Conservation (phyloP, 352 stramenopile species). For the Saprolegnia parasitica region DNA sequence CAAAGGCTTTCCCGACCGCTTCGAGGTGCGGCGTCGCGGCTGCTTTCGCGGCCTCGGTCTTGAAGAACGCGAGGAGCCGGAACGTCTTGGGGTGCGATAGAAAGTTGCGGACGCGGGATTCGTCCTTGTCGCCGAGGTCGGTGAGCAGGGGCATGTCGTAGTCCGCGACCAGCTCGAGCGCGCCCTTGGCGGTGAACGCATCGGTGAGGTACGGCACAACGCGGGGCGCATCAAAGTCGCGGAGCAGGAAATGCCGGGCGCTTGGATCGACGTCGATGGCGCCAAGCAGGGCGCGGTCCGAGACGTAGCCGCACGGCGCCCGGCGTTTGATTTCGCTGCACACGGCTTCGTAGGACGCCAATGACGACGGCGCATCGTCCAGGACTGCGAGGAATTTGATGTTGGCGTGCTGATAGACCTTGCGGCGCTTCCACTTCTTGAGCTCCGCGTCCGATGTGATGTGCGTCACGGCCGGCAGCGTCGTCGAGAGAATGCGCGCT, state of each 20-base stretch:
- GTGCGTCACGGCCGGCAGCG: slow-evolving; percentile 17
- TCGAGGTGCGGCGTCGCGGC: slow-evolving; percentile 18
- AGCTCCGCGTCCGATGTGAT: slow-evolving; percentile 1
- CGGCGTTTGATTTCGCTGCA: slow-evolving; percentile 5
- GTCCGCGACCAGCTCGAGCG: slow-evolving; percentile 3
- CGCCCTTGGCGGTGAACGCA: background rate
- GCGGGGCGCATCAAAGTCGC: slow-evolving; percentile 20
- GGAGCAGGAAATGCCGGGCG: slow-evolving; percentile 1
- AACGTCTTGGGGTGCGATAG: slow-evolving; percentile 19
- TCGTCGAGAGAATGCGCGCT: slow-evolving; percentile 21
- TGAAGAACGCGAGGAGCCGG: slow-evolving; percentile 25
- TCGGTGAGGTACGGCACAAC: background rate
- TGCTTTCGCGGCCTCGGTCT: slow-evolving; percentile 8
- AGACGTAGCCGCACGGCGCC: slow-evolving; percentile 18
- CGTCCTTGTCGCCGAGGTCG: slow-evolving; percentile 25
- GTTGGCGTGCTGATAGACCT: slow-evolving; percentile 27
- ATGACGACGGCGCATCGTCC: background rate
- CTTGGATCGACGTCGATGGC: background rate
- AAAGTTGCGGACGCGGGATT: slow-evolving; percentile 22
- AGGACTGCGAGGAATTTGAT: slow-evolving; percentile 19
- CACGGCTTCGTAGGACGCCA: slow-evolving; percentile 3
- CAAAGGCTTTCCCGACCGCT: slow-evolving; percentile 8
- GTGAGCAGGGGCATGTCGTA: slow-evolving; percentile 25
- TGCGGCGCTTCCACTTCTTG: slow-evolving; percentile 29
- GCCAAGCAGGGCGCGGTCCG: background rate